Percentiles rank a stretch among this genome's conserved stretches.
Conservation (phyloP, 1,139 yeast species). For the Debaryomyces nepalensis region DNA sequence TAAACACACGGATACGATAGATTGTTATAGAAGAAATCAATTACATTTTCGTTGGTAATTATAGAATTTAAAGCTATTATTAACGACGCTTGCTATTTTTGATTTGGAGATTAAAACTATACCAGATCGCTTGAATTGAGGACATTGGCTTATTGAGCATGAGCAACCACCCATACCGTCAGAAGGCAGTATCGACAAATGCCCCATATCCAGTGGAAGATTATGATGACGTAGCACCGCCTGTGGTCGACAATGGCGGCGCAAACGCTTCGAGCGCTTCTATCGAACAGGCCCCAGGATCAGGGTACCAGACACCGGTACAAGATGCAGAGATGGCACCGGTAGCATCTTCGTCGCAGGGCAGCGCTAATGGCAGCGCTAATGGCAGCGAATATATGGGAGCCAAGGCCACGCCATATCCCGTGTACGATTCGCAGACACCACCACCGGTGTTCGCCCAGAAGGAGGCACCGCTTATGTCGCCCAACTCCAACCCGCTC, state of each 20-base stretch:
- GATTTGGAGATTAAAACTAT: too few species aligned
- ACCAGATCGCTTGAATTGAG: too few species aligned
- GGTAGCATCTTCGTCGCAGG: neutral
- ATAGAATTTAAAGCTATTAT: slow-evolving; percentile 1
- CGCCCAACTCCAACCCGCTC: slow-evolving; percentile 38
- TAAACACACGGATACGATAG: neutral
- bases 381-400: slow-evolving; percentile 1
- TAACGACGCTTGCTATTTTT: slow-evolving; percentile 5
- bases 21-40: slow-evolving; percentile 2
- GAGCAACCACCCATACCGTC: slow-evolving; percentile 40
- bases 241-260: slow-evolving; percentile 4
- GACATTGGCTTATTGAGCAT: slow-evolving; percentile 9
- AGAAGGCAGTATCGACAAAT: slow-evolving; percentile 25
- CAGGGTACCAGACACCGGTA: slow-evolving; percentile 4
- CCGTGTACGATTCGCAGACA: slow-evolving; percentile 22
- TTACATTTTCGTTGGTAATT: neutral
- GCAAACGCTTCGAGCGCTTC: slow-evolving; percentile 6
- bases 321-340: neutral
- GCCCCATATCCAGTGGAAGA: slow-evolving; percentile 34
- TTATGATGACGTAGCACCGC: slow-evolving; percentile 7
- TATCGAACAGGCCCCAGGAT: slow-evolving; percentile 8
- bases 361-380: neutral
- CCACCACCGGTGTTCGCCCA: slow-evolving; percentile 27
- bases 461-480: slow-evolving; percentile 17
- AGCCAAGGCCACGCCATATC: slow-evolving; percentile 14